Conservation (phyloP, 2,329 filamentous ascomycete genomes). For the Ilyonectria destructans region DNA sequence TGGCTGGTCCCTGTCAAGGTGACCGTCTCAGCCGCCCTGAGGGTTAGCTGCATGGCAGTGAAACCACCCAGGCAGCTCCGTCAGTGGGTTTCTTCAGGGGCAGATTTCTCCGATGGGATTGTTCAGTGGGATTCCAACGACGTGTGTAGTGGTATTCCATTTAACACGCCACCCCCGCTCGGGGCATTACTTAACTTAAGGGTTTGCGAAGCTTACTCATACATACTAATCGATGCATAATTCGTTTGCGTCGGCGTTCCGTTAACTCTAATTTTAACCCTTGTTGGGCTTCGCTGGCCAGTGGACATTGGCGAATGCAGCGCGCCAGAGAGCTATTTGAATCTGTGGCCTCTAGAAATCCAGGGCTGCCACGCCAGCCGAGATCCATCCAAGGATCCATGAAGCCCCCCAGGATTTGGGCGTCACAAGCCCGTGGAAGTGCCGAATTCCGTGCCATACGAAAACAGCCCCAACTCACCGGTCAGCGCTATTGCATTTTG, state of each 20-base stretch:
- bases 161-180: too few relatives aligned
- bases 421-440: slow-evolving; percentile 5
- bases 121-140: neutral
- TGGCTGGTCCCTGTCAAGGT: neutral
- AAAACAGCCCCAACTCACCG: slow-evolving; percentile 7
- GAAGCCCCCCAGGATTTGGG: neutral
- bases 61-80: neutral
- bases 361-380: slow-evolving; percentile 5
- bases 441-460: slow-evolving; percentile 15
- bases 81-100: neutral
- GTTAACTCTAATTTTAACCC: slow-evolving; percentile 24
- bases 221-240: neutral
- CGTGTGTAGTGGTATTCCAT: neutral
- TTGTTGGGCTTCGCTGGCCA: neutral
- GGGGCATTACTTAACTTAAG: neutral
- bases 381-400: neutral
- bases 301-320: neutral
- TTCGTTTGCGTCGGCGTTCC: slow-evolving; percentile 2
- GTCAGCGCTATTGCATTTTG: slow-evolving; percentile 8
- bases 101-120: neutral
- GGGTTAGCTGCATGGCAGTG: neutral
- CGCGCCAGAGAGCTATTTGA: neutral
- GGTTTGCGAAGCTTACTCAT: neutral
- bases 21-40: neutral
- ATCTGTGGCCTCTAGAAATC: slow-evolving; percentile 5